Evolutionary conservation across 768 basidiomycete species (phyloP), one percentile per base, ranked within the genome.

Genomic region (Peribolospora kevripleyi): DNA sequence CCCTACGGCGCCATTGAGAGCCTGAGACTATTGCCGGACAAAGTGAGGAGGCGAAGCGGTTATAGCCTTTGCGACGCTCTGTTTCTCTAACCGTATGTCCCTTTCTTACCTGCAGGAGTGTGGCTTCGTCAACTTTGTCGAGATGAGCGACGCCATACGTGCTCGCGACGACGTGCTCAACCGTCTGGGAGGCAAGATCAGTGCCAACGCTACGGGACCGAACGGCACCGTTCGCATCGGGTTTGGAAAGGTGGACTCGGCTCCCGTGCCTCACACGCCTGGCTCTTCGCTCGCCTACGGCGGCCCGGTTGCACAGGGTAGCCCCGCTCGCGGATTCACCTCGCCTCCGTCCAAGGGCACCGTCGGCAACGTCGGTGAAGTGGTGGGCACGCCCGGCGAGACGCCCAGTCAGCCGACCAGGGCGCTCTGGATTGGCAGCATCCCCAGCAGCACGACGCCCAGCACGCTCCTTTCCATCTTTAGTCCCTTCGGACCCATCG

Each of bases 51-150:
- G 25, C 25, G 1, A 25, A 25, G 8, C 6, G 25, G 8, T 9
- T 25, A 7, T 39, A n/a, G 10, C 14, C 11, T 48, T 9, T n/a
- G 42, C 53, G 8, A 7, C 7, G 9, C 60, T 42, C 13, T 39
- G 5, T 52, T n/a, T 40, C 46, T 45, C 43, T 25, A n/a, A 50
- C 40, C 51, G 5, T 37, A 37, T 46, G 2, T 43, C 48, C 55
- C 50, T 7, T 5, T 11, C 39, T 42, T 39, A 41, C 11, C 52
- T 56, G 43, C 57, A 95, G 90, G 88, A 93, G 67, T 98, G 93
- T 65, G 93, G 91, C 7, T 98, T 98, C 66, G 91, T 98, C 65
- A 98, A 98, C 66, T 98, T 93, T 66, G 85, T 93, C 48, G 88
- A 93, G 60, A 82, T 84, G 65, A 75, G 48, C 1, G 91, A 97